Conservation (phyloP, 176 grass and related monocot genomes). For the Areca catechu region DNA sequence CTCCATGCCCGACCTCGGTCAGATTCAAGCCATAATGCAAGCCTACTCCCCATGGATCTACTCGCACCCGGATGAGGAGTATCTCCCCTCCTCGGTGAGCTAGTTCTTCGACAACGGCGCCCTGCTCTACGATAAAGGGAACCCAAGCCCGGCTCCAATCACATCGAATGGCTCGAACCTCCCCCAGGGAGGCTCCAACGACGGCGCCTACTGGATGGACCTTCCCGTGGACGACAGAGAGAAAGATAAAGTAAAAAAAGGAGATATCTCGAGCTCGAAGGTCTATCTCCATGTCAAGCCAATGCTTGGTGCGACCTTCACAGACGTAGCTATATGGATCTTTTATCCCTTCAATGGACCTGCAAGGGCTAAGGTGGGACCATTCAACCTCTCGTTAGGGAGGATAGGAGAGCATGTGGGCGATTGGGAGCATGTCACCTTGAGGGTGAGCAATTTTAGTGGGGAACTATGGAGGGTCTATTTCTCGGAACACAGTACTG, state of each 20-base stretch:
- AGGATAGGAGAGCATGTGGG: constrained; percentile 75
- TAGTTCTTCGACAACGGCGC: constrained; percentile 89
- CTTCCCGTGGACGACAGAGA: constrained; percentile 37
- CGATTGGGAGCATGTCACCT: constrained; percentile 92
- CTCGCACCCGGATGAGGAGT: constrained; percentile 55
- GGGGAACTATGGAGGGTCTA: constrained; percentile 53
- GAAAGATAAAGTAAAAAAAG: constrained; percentile 46
- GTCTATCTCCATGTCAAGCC: constrained; percentile 73
- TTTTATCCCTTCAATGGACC: constrained; percentile 88
- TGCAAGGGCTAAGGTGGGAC: constrained; percentile 49
- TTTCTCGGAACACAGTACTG: constrained; percentile 58
- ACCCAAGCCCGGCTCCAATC: constrained; percentile 32
- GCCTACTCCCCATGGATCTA: constrained; percentile 68
- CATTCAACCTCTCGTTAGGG: constrained; percentile 43
- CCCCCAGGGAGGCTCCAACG: constrained; percentile 58
- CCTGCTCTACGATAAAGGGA: constrained; percentile 62
- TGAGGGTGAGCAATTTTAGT: constrained; percentile 77
- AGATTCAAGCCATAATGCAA: constrained; percentile 44
- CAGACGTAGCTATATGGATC: constrained; percentile 68
- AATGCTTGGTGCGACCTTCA: constrained; percentile 68
- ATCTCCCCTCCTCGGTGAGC: constrained; percentile 49
- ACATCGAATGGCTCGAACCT: constrained; percentile 62
- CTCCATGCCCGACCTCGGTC: constrained; percentile 51
- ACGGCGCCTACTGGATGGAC: constrained; percentile 76
- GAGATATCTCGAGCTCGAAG: constrained; percentile 42